phyloP scores from a whole-genome alignment of 805 yeast genomes.

The Teunomyces gatunensis region DNA sequence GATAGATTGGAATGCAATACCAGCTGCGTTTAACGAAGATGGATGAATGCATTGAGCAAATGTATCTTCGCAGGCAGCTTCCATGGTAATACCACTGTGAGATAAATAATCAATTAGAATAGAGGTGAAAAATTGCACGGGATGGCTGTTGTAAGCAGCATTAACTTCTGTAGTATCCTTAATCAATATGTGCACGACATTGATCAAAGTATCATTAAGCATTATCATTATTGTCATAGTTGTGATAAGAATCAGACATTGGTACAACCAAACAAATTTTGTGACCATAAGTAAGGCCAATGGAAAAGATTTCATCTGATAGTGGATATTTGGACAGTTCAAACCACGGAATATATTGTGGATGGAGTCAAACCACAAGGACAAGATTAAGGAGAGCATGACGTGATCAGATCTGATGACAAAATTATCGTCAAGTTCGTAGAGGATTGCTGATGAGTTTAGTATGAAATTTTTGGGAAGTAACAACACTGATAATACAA shows the following conservation, averaged over 20 bases:
- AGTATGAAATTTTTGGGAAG: conserved; percentile 15
- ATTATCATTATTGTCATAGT: conserved; percentile 12
- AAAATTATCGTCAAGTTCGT: conserved; percentile 5
- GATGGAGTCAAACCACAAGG: conserved; percentile 13
- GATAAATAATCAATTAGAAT: conserved; percentile 16
- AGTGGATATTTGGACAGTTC: conserved; percentile 11
- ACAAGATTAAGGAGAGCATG: conserved; percentile 13
- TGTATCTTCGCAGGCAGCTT: conserved; percentile 5
- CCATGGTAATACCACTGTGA: conserved; percentile 8
- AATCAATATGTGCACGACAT: conserved; percentile 10
- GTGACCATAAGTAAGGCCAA: conserved; percentile 13
- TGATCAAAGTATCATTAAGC: conserved; percentile 20
- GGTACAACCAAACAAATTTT: conserved; percentile 23
- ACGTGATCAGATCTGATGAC: conserved; percentile 26
- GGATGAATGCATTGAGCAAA: conserved; percentile 6
- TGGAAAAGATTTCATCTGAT: conserved; percentile 13
- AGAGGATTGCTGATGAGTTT: conserved; percentile 20
- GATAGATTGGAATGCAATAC: conserved; percentile 6
- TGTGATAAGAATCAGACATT: conserved; percentile 14
- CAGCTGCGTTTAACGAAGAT: conserved; percentile 4
- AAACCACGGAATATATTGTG: conserved; percentile 11
- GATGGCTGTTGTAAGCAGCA: neutral
- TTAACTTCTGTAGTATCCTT: neutral
- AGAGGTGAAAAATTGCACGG: conserved; percentile 16
- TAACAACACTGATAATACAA: conserved; percentile 2